These are phyloP conservation scores for Piper longum DNA, from an alignment of 164 flowering plant species.

Conservation along the genomic window DNA sequence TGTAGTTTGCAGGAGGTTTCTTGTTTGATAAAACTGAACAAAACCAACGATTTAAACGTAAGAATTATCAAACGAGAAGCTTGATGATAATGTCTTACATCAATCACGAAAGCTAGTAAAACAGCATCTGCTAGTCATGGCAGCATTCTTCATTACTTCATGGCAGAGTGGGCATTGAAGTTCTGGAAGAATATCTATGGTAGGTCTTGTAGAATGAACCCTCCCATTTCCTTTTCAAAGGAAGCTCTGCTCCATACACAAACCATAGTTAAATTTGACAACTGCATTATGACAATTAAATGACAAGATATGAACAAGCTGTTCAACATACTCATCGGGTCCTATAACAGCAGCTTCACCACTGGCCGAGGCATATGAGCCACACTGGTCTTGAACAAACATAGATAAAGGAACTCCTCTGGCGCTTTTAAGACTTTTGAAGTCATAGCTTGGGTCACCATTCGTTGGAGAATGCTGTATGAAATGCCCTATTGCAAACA, in stretches of 20 bases:
- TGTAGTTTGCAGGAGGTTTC: conserved; percentile 85
- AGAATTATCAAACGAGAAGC: not conserved
- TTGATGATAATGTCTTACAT: too few relatives aligned
- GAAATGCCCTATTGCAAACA: conserved; percentile 52
- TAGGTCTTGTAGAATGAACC: conserved; percentile 67
- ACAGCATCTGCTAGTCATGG: conserved; percentile 93
- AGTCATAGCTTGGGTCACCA: conserved; percentile 84
- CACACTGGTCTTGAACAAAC: conserved; percentile 80
- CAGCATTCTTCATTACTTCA: conserved; percentile 98
- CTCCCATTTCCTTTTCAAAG: conserved; percentile 90
- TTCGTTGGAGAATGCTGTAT: conserved; percentile 98
- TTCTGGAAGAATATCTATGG: conserved; percentile 84
- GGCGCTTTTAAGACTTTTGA: conserved; percentile 75
- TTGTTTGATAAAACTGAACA: conserved; percentile 42
- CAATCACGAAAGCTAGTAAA: conserved; percentile 69
- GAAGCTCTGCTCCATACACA: conserved; percentile 50
- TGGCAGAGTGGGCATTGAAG: conserved; percentile 85
- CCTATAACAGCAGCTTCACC: conserved; percentile 71
- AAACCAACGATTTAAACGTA: too few relatives aligned
- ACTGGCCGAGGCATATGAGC: conserved; percentile 88
- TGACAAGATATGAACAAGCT: not conserved
- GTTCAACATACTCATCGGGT: conserved; percentile 76
- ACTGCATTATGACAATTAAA: not conserved
- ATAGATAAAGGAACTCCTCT: conserved; percentile 95
- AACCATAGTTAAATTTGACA: not conserved